Evolutionary conservation across 495 filamentous ascomycete species (phyloP).

Genomic region (Daldinia childiae): DNA sequence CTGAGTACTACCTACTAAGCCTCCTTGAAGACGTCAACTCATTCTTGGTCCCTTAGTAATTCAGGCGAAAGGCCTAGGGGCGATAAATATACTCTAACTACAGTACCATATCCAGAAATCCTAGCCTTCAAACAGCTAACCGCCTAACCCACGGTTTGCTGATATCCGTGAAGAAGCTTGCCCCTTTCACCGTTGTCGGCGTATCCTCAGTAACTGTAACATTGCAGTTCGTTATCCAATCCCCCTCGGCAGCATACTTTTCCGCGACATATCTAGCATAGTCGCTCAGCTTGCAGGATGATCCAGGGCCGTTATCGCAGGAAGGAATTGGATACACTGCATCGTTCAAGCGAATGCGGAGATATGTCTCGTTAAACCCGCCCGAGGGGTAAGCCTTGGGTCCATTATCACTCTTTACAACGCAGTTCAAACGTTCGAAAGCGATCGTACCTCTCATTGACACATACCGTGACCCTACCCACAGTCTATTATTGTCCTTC

Average conservation of each 20-base stretch:
- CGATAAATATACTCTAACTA: background rate
- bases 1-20: too few species aligned
- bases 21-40: background rate
- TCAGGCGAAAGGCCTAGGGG: background rate
- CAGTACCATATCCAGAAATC: background rate
- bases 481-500: slow-evolving; percentile 52
- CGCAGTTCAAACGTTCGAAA: slow-evolving; percentile 61
- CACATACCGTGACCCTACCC: slow-evolving; percentile 57
- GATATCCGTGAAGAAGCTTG: slow-evolving; percentile 60
- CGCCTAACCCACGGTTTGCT: slow-evolving; percentile 44
- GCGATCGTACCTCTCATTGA: slow-evolving; percentile 66
- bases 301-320: slow-evolving; percentile 59
- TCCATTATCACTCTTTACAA: background rate
- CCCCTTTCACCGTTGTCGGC: slow-evolving; percentile 51
- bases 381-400: background rate
- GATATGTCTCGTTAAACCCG: slow-evolving; percentile 40
- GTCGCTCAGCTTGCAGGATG: slow-evolving; percentile 55
- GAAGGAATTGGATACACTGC: slow-evolving; percentile 61
- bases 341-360: slow-evolving; percentile 64
- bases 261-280: slow-evolving; percentile 56
- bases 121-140: slow-evolving; percentile 12
- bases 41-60: background rate
- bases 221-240: slow-evolving; percentile 57
- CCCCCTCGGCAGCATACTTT: slow-evolving; percentile 55
- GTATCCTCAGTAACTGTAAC: slow-evolving; percentile 48